Conservation (phyloP, 2,329 filamentous ascomycete species). For the Thielaviopsis punctulata region DNA sequence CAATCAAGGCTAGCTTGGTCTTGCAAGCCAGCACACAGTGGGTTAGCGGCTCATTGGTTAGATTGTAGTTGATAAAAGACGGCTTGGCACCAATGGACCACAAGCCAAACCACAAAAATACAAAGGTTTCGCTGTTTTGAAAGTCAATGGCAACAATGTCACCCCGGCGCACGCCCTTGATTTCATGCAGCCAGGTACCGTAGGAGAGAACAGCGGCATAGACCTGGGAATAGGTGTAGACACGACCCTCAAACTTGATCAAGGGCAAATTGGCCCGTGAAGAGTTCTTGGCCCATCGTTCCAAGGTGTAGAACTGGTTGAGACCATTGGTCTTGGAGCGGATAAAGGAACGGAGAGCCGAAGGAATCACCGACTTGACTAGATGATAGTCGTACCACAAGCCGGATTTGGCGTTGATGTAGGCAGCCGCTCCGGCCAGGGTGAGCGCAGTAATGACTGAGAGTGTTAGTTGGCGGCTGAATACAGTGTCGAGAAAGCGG, state of each 20-base stretch:
- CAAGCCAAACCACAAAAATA: slow-evolving; percentile 59
- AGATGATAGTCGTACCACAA: slow-evolving; percentile 49
- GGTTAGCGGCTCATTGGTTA: slow-evolving; percentile 49
- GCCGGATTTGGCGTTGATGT: slow-evolving; percentile 55
- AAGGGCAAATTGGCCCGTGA: slow-evolving; percentile 37
- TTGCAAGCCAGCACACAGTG: slow-evolving; percentile 59
- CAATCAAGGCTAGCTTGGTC: slow-evolving; percentile 51
- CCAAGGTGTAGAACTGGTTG: slow-evolving; percentile 60
- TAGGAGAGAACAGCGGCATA: slow-evolving; percentile 58
- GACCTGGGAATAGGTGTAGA: slow-evolving; percentile 57
- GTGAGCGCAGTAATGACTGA: slow-evolving; percentile 25
- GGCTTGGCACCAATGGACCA: slow-evolving; percentile 73
- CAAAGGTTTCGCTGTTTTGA: slow-evolving; percentile 62
- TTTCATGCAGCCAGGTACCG: slow-evolving; percentile 55
- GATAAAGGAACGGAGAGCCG: slow-evolving; percentile 8
- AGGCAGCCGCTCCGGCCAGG: slow-evolving; percentile 49
- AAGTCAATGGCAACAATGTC: slow-evolving; percentile 71
- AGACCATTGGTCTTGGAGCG: slow-evolving; percentile 31
- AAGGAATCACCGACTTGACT: slow-evolving; percentile 34
- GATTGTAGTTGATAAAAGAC: slow-evolving; percentile 78
- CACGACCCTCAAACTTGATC: slow-evolving; percentile 49
- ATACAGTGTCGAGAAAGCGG: neutral
- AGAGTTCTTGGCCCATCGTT: slow-evolving; percentile 40
- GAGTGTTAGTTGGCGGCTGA: neutral
- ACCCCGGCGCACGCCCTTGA: slow-evolving; percentile 43